Base-by-base conservation (phyloP, 1,139 yeast species). In the Nematodospora anomalae region DNA sequence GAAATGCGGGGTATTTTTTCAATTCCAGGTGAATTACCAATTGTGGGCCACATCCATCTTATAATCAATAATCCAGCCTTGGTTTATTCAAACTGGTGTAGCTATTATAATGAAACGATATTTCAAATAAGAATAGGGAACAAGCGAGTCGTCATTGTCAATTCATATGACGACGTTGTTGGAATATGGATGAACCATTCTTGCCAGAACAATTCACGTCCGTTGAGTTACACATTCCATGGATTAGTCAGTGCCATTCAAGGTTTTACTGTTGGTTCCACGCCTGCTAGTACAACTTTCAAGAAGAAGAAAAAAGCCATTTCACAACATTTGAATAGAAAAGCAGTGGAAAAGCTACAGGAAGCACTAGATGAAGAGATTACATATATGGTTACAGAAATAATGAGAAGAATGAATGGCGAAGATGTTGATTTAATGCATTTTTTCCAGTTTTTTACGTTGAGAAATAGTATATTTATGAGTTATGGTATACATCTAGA, bases 251-350 rank as follows among this genome's bases (percentile, higher is more conserved):
- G 89, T 0, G 60, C 73, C 4, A 71, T 81, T 0, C 83, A 79
- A 39, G 81, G 80, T 1, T 79, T 74, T 44, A 85, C 95, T 0
- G 71, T 85, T 20, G 95, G 95, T 0, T 81, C 94, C 0, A 83
- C 92, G 0, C 94, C 94, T 1, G 77, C 71, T 51, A 76, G 84
- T 2, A 64, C 60, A 1, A 67, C 80, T 2, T 83, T 71, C 50
- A 64, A 66, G 42, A 62, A 61, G 16, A 74, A 77, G 52, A 74
- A 81, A 48, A 80, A 78, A 49, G 70, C 72, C 6, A 64, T 83
- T 18, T 70, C 81, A 0, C 64, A 67, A 39, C 66, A 70, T 4
- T 60, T 83, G 40, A 79, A 75, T 50, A 67, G 56, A 34, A 58
- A 46, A 27, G 54, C 53, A 29, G 62, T 84, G 22, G 78, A 75